Evolutionary conservation across 1,284 basidiomycete species (phyloP), one percentile per base, ranked within the genome.

Genomic region (Cutaneotrichosporon mucoides): DNA sequence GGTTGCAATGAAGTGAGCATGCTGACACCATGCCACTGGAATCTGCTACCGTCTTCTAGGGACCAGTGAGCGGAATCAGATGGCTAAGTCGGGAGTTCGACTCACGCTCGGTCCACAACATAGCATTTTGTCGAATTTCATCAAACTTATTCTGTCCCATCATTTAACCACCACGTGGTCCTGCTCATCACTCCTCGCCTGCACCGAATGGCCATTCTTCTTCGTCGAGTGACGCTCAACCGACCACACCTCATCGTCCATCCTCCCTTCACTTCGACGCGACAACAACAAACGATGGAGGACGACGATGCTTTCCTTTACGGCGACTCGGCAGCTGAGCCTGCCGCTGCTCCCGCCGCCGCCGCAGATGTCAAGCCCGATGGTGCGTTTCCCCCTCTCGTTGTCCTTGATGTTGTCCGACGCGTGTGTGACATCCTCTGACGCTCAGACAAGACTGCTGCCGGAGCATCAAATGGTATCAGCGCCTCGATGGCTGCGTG

Each of bases 231-330:
- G 44, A 45, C 44, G 33, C 33, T 45, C 44, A 24, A 24, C 44
- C 44, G 9, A 8, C 40, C 45, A 24, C n/a, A 36, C 15, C 45
- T 35, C 40, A 16, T 24, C 6, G n/a, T 44, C 47, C 33, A 48
- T 12, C 42, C 42, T 35, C 16, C 33, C 13, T 16, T n/a, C 48
- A 10, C 15, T 4, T 13, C 42, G 42, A 10, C 35, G 12, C 7
- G n/a, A 12, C 61, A 66, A 11, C 13, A 71, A 12, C 37, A 73
- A 71, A 71, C 72, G 63, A 66, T 72, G 45, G 74, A 77, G 61
- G 75, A 76, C 62, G 76, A 77, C 60, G 76, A 76, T 59, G 70
- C 73, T 3, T 77, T 76, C 60, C 69, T 77, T 24, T 77, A 77
- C 56, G 76, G 76, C 6, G 75, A 76, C 16, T 43, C 51, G n/a